A percentile compares a stretch with the other conserved stretches of the same genome.
Evolutionary conservation across 192 early-diverging fungal genomes (phyloP).

Genomic region (Diversispora epigaea): DNA sequence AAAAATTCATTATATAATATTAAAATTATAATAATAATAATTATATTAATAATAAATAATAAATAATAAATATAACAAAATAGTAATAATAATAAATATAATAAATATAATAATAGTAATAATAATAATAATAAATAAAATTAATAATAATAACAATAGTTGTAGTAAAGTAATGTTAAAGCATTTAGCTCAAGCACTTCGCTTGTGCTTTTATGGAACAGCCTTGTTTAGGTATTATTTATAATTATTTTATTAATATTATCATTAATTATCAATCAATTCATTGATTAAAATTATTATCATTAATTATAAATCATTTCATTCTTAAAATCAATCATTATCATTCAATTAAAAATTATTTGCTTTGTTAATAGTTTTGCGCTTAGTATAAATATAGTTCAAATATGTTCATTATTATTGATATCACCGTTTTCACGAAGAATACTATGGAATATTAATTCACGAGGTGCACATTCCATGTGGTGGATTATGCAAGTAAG

Average conservation of each 20-base stretch:
- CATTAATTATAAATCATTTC: background rate
- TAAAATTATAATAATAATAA: too few relatives aligned
- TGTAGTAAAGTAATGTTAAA: conserved; percentile 33
- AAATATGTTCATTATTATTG: conserved; percentile 49
- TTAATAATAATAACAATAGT: too few relatives aligned
- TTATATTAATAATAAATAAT: too few relatives aligned
- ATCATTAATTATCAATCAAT: background rate
- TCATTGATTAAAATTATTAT: background rate
- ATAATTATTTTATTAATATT: background rate
- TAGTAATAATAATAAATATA: too few relatives aligned
- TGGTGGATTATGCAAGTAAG: conserved; percentile 59
- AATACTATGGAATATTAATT: conserved; percentile 53
- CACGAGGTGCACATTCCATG: conserved; percentile 46
- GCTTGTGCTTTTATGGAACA: conserved; percentile 42
- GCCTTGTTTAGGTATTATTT: conserved; percentile 45
- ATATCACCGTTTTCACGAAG: conserved; percentile 46
- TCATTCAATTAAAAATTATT: too few relatives aligned
- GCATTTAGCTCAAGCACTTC: conserved; percentile 35
- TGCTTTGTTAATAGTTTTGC: conserved; percentile 36
- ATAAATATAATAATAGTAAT: too few relatives aligned
- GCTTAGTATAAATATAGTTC: conserved; percentile 49
- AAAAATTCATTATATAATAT: too few relatives aligned
- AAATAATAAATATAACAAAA: too few relatives aligned
- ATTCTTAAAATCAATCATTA: background rate
- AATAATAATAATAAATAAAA: too few relatives aligned